phyloP scores from a whole-genome alignment of 2,329 filamentous ascomycete genomes.

The Fusarium compactum region DNA sequence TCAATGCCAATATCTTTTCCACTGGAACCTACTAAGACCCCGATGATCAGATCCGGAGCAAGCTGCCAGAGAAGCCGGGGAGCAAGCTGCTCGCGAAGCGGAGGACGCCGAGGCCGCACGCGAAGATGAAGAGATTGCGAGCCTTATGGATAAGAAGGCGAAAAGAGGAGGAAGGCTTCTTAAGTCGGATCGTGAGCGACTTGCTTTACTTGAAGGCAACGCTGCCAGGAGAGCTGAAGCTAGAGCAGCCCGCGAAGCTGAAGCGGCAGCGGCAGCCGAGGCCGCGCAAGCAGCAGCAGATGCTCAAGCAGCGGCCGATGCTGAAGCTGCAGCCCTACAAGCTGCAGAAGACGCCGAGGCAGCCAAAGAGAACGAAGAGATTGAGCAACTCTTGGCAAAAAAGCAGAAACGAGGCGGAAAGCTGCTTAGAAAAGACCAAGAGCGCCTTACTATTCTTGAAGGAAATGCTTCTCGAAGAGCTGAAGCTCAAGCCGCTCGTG shows the following conservation, averaged over 20 bases:
- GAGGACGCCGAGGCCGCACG: slow-evolving; percentile 41
- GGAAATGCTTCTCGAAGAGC: slow-evolving; percentile 34
- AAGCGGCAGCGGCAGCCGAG: slow-evolving; percentile 25
- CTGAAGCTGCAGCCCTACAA: slow-evolving; percentile 35
- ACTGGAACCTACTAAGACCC: slow-evolving; percentile 58
- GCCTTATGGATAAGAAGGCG: slow-evolving; percentile 57
- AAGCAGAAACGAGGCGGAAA: slow-evolving; percentile 41
- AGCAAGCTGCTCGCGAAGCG: slow-evolving; percentile 42
- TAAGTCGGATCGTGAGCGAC: slow-evolving; percentile 40
- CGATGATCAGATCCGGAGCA: slow-evolving; percentile 51
- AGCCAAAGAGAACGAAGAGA: slow-evolving; percentile 41
- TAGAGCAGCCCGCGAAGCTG: slow-evolving; percentile 37
- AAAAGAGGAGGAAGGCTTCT: slow-evolving; percentile 41
- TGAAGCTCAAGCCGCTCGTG: slow-evolving; percentile 32
- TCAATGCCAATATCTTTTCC: slow-evolving; percentile 60
- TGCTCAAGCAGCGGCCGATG: slow-evolving; percentile 38
- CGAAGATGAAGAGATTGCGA: slow-evolving; percentile 52
- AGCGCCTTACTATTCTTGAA: slow-evolving; percentile 39
- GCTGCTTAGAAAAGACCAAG: slow-evolving; percentile 39
- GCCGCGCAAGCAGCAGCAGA: slow-evolving; percentile 36
- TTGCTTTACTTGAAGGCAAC: slow-evolving; percentile 38
- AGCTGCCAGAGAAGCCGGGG: slow-evolving; percentile 41
- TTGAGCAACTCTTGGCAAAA: slow-evolving; percentile 32
- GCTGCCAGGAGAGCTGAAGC: slow-evolving; percentile 44
- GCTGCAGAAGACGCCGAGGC: slow-evolving; percentile 51